Evolutionary conservation across 345 rosid genomes (phyloP).

Genomic region (Syzygium aqueum): DNA sequence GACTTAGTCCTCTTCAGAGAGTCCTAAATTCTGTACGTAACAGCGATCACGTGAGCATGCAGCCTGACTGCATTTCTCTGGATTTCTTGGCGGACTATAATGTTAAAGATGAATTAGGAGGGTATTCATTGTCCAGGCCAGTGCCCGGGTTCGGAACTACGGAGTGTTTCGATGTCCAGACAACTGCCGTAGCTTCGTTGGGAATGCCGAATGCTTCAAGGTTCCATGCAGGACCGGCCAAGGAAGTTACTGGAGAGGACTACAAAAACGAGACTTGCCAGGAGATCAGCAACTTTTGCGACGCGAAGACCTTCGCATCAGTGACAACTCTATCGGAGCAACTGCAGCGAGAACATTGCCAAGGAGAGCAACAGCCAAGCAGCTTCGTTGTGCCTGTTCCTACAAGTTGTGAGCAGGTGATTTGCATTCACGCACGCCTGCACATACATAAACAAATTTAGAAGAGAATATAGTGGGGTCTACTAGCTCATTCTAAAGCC

Average conservation of each 20-base stretch:
- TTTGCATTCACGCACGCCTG: neutral
- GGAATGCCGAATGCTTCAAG: conserved; percentile 22
- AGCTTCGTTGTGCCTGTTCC: conserved; percentile 25
- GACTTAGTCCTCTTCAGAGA: conserved; percentile 32
- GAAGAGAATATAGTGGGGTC: neutral
- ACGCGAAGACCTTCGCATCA: neutral
- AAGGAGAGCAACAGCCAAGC: conserved; percentile 8
- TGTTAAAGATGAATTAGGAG: conserved; percentile 12
- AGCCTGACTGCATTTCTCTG: neutral
- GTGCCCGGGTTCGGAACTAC: neutral
- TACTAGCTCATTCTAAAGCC: too few relatives aligned
- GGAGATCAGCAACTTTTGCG: neutral
- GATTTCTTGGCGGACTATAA: conserved; percentile 28
- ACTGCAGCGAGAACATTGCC: conserved; percentile 23
- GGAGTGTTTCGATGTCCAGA: conserved; percentile 10
- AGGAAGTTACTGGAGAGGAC: neutral
- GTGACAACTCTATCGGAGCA: conserved; percentile 23
- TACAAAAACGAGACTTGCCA: neutral
- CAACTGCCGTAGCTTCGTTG: conserved; percentile 6
- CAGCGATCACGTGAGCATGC: neutral
- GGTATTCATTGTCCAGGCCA: conserved; percentile 4
- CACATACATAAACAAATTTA: neutral
- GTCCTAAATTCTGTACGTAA: conserved; percentile 35
- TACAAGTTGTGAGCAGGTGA: conserved; percentile 34
- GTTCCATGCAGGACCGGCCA: conserved; percentile 3